Evolutionary conservation across 257 asterid genomes (phyloP).

Genomic region (Datura wrightii): DNA sequence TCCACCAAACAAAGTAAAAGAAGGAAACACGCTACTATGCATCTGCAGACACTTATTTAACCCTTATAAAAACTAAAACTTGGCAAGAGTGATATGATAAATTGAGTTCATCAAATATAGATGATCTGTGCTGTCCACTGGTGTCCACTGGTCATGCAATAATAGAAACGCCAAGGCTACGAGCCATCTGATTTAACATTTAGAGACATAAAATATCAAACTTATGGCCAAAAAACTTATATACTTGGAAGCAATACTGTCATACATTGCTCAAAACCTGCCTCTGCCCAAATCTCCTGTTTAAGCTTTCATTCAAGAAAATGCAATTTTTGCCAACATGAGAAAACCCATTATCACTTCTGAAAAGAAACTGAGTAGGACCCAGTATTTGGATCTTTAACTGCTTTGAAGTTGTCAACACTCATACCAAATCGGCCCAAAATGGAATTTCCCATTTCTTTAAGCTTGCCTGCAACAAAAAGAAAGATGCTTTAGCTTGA

Average conservation of each 20-base stretch:
- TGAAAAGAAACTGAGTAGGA: slow-evolving; percentile 82
- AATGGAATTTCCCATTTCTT: slow-evolving; percentile 89
- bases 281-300: background rate
- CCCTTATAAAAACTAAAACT: too few relatives aligned
- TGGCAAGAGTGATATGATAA: background rate
- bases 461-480: slow-evolving; percentile 67
- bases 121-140: background rate
- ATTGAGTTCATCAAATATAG: background rate
- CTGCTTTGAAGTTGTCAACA: slow-evolving; percentile 89
- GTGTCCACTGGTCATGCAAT: background rate
- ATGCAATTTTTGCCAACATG: background rate
- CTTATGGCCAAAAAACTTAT: background rate
- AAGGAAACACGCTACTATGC: too few relatives aligned
- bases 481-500: background rate
- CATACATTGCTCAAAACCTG: background rate
- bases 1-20: too few relatives aligned
- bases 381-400: slow-evolving; percentile 89
- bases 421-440: slow-evolving; percentile 96
- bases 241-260: background rate
- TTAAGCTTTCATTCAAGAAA: background rate
- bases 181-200: background rate
- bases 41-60: too few relatives aligned
- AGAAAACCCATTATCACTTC: background rate
- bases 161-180: background rate
- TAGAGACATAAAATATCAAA: background rate